Evolutionary conservation across 192 early-diverging fungal genomes (phyloP).

Genomic region (Linnemannia elongata): DNA sequence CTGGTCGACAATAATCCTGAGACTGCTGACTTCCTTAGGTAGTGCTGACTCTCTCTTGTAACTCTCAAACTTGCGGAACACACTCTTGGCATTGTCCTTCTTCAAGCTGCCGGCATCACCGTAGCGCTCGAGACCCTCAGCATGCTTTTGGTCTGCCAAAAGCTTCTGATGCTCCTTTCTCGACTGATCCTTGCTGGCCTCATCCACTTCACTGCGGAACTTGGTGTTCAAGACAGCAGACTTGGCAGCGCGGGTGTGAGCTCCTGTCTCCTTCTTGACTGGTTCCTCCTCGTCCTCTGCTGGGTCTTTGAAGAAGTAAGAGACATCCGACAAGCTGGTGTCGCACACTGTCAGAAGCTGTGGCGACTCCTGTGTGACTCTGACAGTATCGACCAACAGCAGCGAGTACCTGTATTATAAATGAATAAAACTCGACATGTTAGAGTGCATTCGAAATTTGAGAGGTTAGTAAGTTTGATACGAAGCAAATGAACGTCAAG

Average conservation of each 20-base stretch:
- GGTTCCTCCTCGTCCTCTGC: slow-evolving; percentile 58
- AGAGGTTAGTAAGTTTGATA: background rate
- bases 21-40: slow-evolving; percentile 82
- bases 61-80: slow-evolving; percentile 94
- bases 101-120: slow-evolving; percentile 71
- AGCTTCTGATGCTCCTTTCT: slow-evolving; percentile 92
- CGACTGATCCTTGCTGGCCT: slow-evolving; percentile 82
- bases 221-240: slow-evolving; percentile 81
- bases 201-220: slow-evolving; percentile 85
- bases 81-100: slow-evolving; percentile 75
- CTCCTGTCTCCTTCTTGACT: slow-evolving; percentile 15
- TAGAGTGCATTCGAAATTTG: background rate
- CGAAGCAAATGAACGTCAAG: background rate
- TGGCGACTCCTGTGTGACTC: slow-evolving; percentile 76
- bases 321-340: slow-evolving; percentile 65
- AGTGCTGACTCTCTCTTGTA: slow-evolving; percentile 92
- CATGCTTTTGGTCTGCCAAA: slow-evolving; percentile 79
- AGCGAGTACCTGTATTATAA: slow-evolving; percentile 78
- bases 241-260: slow-evolving; percentile 61
- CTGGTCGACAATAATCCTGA: slow-evolving; percentile 92
- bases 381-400: slow-evolving; percentile 84
- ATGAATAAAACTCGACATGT: background rate
- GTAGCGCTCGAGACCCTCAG: slow-evolving; percentile 86
- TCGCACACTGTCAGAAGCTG: slow-evolving; percentile 74
- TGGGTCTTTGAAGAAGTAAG: slow-evolving; percentile 66